Conservation (phyloP, 768 basidiomycete genomes). For the Cyathus striatus region DNA sequence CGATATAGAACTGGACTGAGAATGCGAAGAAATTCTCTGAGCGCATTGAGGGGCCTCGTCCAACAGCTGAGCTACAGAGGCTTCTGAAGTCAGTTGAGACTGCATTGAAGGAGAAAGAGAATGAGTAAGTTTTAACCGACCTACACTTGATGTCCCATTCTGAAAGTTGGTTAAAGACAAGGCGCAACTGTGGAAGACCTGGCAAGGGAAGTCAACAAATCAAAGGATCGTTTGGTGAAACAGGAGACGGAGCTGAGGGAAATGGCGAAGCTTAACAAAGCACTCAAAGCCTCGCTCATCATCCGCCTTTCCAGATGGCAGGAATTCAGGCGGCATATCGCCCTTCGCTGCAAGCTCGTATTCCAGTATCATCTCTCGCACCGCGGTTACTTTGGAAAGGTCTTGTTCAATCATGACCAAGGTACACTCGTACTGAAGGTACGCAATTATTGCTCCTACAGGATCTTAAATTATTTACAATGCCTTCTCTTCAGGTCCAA, state of each 20-base stretch:
- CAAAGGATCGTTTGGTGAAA: conserved; percentile 51
- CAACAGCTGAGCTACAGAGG: conserved; percentile 48
- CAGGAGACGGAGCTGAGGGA: conserved; percentile 61
- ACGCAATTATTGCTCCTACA: conserved; percentile 3
- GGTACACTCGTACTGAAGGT: conserved; percentile 66
- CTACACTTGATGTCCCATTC: neutral
- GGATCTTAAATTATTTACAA: conserved; percentile 2
- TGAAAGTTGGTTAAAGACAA: conserved; percentile 38
- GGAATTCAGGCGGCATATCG: conserved; percentile 83
- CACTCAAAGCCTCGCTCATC: conserved; percentile 59
- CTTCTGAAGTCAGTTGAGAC: conserved; percentile 58
- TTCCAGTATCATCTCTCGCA: conserved; percentile 80
- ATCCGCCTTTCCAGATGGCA: conserved; percentile 74
- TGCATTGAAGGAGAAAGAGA: conserved; percentile 65
- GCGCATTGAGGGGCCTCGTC: conserved; percentile 53
- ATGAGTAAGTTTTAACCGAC: conserved; percentile 32
- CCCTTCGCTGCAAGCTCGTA: conserved; percentile 78
- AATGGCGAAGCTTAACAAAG: conserved; percentile 60
- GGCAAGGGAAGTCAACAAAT: conserved; percentile 62
- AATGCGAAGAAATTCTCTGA: conserved; percentile 62
- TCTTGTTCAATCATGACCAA: conserved; percentile 75
- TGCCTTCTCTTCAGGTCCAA: conserved; percentile 70
- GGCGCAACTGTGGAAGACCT: conserved; percentile 78
- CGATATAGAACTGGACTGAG: conserved; percentile 52
- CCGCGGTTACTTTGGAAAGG: conserved; percentile 87